A percentile compares a stretch with the other conserved stretches of the same genome.
These are phyloP conservation scores for Cryptomeria japonica DNA, from an alignment of 75 land plant genomes.

Conservation along the genomic window DNA sequence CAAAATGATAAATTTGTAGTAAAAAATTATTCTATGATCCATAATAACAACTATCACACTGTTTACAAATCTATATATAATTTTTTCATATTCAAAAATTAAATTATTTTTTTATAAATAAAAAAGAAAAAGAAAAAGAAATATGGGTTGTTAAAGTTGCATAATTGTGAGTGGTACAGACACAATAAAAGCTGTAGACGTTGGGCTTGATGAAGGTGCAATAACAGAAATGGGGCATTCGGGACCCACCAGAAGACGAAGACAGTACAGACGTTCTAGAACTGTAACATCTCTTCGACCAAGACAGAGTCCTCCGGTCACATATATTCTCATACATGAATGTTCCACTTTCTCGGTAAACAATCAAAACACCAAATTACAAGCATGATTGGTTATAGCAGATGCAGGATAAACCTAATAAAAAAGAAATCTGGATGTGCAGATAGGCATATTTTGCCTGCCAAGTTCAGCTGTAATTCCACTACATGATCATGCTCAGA, in stretches of 20 bases:
- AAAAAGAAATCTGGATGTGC: not conserved
- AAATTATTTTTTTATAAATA: too few species aligned
- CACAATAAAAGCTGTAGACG: not conserved
- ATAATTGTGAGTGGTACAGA: not conserved
- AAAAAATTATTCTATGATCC: too few species aligned
- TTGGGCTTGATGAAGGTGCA: not conserved
- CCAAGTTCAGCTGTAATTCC: slow-evolving; percentile 79
- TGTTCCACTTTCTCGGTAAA: slow-evolving; percentile 23
- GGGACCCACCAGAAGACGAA: not conserved
- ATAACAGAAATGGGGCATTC: not conserved
- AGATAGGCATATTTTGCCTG: slow-evolving; percentile 72
- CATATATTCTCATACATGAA: slow-evolving; percentile 25
- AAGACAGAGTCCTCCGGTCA: not conserved
- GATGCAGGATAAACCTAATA: too few species aligned
- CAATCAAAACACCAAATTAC: too few species aligned
- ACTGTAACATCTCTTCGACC: not conserved
- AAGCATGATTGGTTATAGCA: too few species aligned
- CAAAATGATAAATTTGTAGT: too few species aligned
- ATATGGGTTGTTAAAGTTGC: not conserved
- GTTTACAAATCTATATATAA: too few species aligned
- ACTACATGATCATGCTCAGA: slow-evolving; percentile 94
- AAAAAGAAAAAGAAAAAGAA: too few species aligned
- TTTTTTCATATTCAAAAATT: too few species aligned
- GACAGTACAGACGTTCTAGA: not conserved
- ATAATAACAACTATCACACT: too few species aligned